These are phyloP conservation scores for Solanum corneliomulleri DNA, from an alignment of 257 asterid genomes.

Conservation along the genomic window DNA sequence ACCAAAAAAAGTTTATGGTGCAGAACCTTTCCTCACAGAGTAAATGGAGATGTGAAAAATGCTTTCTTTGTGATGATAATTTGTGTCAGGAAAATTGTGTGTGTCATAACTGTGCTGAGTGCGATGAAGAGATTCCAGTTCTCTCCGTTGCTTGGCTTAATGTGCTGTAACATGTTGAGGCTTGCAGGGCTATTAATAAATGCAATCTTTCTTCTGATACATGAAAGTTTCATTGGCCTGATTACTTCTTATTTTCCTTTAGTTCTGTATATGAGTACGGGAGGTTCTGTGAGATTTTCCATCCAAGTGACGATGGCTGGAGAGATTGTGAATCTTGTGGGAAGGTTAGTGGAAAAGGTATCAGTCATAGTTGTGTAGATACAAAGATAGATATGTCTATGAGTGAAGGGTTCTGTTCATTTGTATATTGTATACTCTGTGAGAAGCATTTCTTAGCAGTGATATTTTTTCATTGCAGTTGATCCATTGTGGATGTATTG, in stretches of 20 bases:
- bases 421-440: not conserved
- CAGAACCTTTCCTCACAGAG: not conserved
- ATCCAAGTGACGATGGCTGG: conserved; percentile 66
- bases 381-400: not conserved
- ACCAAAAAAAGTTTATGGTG: not conserved
- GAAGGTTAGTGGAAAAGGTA: conserved; percentile 33
- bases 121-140: not conserved
- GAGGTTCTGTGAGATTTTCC: conserved; percentile 70
- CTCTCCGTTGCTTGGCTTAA: not conserved
- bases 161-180: not conserved
- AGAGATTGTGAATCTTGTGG: conserved; percentile 81
- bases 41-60: not conserved
- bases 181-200: not conserved
- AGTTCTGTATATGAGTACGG: conserved; percentile 56
- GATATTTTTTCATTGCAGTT: conserved; percentile 22
- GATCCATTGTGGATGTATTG: conserved; percentile 83
- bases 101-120: not conserved
- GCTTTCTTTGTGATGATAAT: not conserved
- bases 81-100: not conserved
- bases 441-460: not conserved
- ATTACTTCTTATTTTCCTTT: conserved; percentile 3
- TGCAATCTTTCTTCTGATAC: not conserved
- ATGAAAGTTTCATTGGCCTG: not conserved
- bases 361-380: not conserved
- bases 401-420: not conserved